Conservation (phyloP, 169 alveolate species). For the Besnoitia besnoiti region DNA sequence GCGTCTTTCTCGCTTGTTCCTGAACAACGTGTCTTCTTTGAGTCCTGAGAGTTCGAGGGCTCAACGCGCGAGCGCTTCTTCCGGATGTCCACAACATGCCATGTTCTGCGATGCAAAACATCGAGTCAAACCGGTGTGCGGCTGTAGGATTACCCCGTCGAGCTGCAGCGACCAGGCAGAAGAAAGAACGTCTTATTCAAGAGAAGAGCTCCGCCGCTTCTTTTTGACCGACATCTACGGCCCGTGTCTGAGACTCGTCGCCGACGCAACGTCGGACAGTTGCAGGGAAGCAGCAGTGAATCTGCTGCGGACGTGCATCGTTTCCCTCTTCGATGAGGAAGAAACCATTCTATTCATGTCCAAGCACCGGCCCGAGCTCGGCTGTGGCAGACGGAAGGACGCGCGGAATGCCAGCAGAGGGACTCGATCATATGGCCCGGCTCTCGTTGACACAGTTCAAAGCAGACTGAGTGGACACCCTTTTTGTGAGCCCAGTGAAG, state of each 20-base stretch:
- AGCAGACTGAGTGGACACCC: slow-evolving; percentile 8
- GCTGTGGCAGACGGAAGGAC: neutral
- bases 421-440: neutral
- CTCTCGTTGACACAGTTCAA: neutral
- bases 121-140: neutral
- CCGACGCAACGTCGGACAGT: neutral
- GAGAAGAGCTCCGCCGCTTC: neutral
- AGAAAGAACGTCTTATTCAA: neutral
- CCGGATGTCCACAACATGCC: neutral
- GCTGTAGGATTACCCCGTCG: neutral
- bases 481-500: neutral
- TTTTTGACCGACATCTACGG: neutral
- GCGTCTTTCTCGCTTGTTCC: neutral
- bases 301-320: neutral
- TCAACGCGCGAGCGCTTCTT: neutral
- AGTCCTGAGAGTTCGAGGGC: neutral
- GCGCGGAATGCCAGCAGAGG: neutral
- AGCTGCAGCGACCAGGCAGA: neutral
- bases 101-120: neutral
- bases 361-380: neutral
- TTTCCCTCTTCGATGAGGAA: too few species aligned
- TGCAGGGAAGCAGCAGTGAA: slow-evolving; percentile 7
- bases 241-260: neutral
- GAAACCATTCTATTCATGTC: neutral
- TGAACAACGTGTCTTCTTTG: neutral